A percentile compares a stretch with the other conserved stretches of the same genome.
Conservation (phyloP, 305 asterid species). For the Fraxinus sp. region DNA sequence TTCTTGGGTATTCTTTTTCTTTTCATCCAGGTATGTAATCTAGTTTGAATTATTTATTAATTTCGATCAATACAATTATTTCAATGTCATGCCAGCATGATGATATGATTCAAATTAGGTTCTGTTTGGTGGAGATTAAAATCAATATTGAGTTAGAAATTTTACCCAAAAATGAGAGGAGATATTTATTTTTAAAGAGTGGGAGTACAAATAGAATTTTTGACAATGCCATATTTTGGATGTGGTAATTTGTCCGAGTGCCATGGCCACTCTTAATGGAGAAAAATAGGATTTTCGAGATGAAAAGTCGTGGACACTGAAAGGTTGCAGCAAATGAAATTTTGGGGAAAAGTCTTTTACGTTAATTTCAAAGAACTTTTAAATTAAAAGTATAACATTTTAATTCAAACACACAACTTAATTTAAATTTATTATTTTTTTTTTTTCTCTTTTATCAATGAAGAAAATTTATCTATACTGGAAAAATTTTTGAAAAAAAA, state of each 20-base stretch:
- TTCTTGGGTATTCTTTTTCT: conserved; percentile 68
- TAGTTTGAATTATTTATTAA: background rate
- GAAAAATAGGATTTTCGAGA: background rate
- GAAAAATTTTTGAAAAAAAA: no score
- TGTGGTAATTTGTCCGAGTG: background rate
- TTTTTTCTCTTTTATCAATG: background rate
- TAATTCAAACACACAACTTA: background rate
- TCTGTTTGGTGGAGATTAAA: background rate
- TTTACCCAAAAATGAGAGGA: background rate
- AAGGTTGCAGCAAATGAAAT: background rate
- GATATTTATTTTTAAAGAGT: background rate
- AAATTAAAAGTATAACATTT: background rate
- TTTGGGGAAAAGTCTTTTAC: background rate
- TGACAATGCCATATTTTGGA: background rate
- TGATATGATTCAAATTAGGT: background rate
- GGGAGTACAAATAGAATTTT: background rate
- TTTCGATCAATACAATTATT: background rate
- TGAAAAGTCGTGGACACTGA: background rate
- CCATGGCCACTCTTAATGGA: background rate
- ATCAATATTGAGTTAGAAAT: no score
- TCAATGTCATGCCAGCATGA: background rate
- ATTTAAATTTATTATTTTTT: no score
- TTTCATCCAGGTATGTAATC: conserved; percentile 51
- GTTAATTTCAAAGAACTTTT: background rate
- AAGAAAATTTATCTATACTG: background rate